Evolutionary conservation across 2,329 filamentous ascomycete species (phyloP).

Genomic region (Sordariomycetes sp.): DNA sequence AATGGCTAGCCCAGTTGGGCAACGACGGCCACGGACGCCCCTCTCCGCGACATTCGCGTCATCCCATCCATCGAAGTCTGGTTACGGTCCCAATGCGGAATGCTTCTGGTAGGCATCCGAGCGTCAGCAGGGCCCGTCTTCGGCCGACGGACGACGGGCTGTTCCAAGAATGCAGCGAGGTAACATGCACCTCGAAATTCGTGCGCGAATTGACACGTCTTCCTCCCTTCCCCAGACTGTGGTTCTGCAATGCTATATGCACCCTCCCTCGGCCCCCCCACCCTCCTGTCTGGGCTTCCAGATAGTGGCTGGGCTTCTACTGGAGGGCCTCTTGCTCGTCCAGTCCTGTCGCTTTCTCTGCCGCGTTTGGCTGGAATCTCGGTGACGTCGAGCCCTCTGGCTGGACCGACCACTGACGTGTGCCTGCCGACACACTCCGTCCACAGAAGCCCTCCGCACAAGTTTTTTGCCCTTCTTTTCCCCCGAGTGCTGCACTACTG

Average conservation of each 20-base stretch:
- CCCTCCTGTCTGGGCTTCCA: background rate
- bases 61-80: background rate
- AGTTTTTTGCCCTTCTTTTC: background rate
- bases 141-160: background rate
- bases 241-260: background rate
- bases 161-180: background rate
- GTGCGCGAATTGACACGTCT: background rate
- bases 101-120: background rate
- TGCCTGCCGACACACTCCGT: background rate
- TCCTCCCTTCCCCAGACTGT: constrained; percentile 1
- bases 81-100: background rate
- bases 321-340: background rate
- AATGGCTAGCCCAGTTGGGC: constrained; percentile 5
- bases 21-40: background rate
- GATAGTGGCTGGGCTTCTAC: background rate
- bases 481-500: background rate
- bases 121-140: background rate
- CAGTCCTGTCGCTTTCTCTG: background rate
- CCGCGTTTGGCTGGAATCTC: background rate
- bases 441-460: background rate
- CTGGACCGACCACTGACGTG: background rate
- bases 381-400: constrained; percentile 6
- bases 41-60: background rate
- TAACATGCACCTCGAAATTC: background rate
- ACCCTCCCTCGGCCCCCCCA: constrained; percentile 1